Conservation (phyloP, 805 yeast genomes). For the Lipomyces spencermartinsiae region DNA sequence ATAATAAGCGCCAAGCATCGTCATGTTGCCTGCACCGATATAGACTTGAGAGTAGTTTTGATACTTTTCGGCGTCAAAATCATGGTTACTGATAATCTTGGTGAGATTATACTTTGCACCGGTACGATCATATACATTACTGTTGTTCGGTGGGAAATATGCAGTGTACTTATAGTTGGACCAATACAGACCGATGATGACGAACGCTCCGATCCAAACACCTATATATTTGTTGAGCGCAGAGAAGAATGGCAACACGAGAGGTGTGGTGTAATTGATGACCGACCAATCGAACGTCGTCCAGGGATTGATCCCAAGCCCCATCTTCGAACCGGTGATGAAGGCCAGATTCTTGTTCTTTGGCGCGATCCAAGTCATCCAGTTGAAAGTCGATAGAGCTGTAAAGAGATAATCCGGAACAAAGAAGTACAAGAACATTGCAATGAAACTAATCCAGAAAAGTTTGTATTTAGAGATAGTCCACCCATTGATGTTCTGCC, state of each 20-base stretch:
- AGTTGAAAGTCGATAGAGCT: slow-evolving; percentile 62
- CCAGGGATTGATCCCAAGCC: slow-evolving; percentile 70
- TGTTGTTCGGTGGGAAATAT: slow-evolving; percentile 59
- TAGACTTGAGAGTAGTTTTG: slow-evolving; percentile 30
- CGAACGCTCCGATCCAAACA: slow-evolving; percentile 45
- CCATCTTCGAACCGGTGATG: slow-evolving; percentile 66
- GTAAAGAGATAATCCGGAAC: slow-evolving; percentile 66
- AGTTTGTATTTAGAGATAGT: slow-evolving; percentile 58
- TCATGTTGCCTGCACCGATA: slow-evolving; percentile 54
- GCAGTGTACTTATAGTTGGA: slow-evolving; percentile 58
- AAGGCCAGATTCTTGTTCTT: slow-evolving; percentile 64
- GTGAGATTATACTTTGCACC: slow-evolving; percentile 55
- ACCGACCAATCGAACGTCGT: slow-evolving; percentile 67
- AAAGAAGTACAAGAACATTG: slow-evolving; percentile 59
- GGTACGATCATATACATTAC: slow-evolving; percentile 49
- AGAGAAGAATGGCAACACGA: slow-evolving; percentile 55
- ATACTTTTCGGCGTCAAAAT: slow-evolving; percentile 21
- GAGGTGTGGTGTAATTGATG: slow-evolving; percentile 41
- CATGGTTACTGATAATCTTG: slow-evolving; percentile 48
- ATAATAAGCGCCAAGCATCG: slow-evolving; percentile 47
- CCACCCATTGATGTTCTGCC: slow-evolving; percentile 57
- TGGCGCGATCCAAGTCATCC: slow-evolving; percentile 69
- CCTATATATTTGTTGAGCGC: slow-evolving; percentile 47
- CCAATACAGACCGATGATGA: slow-evolving; percentile 49
- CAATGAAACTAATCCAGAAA: slow-evolving; percentile 52